Percentiles rank a stretch among this genome's conserved stretches.
Conservation (phyloP, 1,139 yeast species). For the Suhomyces yuchorum region DNA sequence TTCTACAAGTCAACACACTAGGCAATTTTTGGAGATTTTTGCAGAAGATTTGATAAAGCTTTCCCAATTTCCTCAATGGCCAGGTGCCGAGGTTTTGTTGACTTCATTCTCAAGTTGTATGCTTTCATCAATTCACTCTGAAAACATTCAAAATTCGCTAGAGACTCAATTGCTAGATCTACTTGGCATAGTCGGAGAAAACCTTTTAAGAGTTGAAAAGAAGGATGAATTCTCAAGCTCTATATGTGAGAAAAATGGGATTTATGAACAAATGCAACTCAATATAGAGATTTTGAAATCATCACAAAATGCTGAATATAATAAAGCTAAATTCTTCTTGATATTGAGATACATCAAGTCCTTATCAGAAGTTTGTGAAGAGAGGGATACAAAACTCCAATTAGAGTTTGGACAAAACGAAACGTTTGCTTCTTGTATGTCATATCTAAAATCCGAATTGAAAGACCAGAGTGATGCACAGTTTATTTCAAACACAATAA, state of each 20-base stretch:
- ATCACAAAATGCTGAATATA: not conserved
- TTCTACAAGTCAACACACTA: conserved; percentile 39
- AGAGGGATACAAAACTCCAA: no score
- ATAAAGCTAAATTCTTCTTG: not conserved
- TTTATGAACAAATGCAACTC: not conserved
- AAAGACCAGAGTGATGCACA: not conserved
- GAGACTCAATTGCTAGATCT: conserved; percentile 58
- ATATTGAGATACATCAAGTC: not conserved
- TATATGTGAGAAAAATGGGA: not conserved
- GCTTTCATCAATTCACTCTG: conserved; percentile 37
- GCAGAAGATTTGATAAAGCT: conserved; percentile 57
- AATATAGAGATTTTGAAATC: not conserved
- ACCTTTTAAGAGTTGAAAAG: conserved; percentile 38
- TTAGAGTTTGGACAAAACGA: not conserved
- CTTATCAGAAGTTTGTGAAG: not conserved
- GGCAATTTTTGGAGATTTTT: conserved; percentile 50
- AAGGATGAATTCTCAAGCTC: not conserved
- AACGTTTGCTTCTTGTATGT: not conserved
- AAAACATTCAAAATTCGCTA: conserved; percentile 34
- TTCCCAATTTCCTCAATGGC: conserved; percentile 59
- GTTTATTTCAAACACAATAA: not conserved
- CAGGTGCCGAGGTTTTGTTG: conserved; percentile 55
- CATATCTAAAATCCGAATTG: not conserved
- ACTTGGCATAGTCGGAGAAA: conserved; percentile 57
- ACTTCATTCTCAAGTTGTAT: conserved; percentile 44